These are phyloP conservation scores for Corinectria fuckeliana DNA, from an alignment of 2,329 filamentous ascomycete genomes.

Conservation along the genomic window DNA sequence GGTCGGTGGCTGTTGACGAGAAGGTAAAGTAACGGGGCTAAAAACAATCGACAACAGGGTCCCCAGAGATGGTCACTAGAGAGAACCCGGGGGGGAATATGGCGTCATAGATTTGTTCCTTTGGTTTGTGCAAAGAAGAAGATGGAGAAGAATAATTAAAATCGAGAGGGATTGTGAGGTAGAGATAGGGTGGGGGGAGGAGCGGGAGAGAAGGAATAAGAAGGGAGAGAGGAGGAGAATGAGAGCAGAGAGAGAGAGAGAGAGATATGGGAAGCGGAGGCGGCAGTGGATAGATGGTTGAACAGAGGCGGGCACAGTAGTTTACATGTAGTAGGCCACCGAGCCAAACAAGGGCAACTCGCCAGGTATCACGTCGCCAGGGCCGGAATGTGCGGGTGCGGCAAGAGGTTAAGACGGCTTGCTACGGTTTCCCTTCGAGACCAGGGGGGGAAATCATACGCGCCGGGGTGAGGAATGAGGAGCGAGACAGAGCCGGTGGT, in stretches of 20 bases:
- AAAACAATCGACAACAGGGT: conserved; percentile 5
- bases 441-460: conserved; percentile 42
- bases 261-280: conserved; percentile 19
- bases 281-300: background rate
- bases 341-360: conserved; percentile 38
- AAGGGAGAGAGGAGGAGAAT: conserved; percentile 1
- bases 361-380: conserved; percentile 30
- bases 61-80: background rate
- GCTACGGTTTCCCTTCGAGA: conserved; percentile 31
- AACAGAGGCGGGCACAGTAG: conserved; percentile 24
- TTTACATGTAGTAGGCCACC: conserved; percentile 37
- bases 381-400: conserved; percentile 37
- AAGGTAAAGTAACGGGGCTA: conserved; percentile 15
- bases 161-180: background rate
- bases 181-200: background rate
- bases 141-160: conserved; percentile 4
- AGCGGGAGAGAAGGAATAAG: background rate
- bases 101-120: background rate
- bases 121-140: conserved; percentile 4
- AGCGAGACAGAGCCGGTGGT: conserved; percentile 42
- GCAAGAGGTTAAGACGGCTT: conserved; percentile 22
- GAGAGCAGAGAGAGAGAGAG: conserved; percentile 6
- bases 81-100: background rate
- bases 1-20: conserved; percentile 4
- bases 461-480: conserved; percentile 44